Base-by-base conservation (phyloP, 257 asterid species). In the Schizonepeta tenuifolia region DNA sequence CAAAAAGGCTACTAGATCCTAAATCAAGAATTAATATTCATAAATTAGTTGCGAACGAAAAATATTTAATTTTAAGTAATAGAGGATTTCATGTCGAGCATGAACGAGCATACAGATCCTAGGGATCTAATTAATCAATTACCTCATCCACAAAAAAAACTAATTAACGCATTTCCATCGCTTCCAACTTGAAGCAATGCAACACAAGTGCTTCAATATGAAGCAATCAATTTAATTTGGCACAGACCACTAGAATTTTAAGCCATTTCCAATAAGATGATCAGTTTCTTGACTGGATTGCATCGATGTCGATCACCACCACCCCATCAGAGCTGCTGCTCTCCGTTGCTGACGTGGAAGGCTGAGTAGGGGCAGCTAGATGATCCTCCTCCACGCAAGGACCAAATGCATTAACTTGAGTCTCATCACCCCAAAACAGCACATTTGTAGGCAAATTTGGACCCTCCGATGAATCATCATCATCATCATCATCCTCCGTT, bases 371-470 rank as follows among this genome's bases (percentile, higher is more conserved):
- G 5, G 10, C 12, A 28, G 74, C 71, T 59, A 78, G 84, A 59
- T 71, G 61, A 20, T 65, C 75, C 44, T 81, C 89, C 33, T 85
- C 92, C 61, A 78, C 66, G 70, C 62, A 59, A 50, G 80, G 65
- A 50, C 82, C 81, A 38, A 83, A 66, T 14, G 89, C 85, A 75
- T 90, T 88, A n/a, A 92, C 87, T 68, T 69, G 80, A 57, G 79
- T 83, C 65, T 92, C 94, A 53, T 92, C 62, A 5, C 96, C 96
- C 96, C 94, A 90, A 69, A 86, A 84, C 77, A 92, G 66, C 44
- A 88, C 92, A 77, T 92, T 90, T 24, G 96, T 84, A 0, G 96
- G 97, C 35, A 92, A 76, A 88, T 79, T 74, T 5, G 69, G 83
- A 9, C 80, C 41, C 80, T 85, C 95, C 0, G 81, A 77, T 5